Percentiles rank a stretch among this genome's conserved stretches.
phyloP scores from a whole-genome alignment of 805 yeast genomes.

The Yarrowia hollandica region DNA sequence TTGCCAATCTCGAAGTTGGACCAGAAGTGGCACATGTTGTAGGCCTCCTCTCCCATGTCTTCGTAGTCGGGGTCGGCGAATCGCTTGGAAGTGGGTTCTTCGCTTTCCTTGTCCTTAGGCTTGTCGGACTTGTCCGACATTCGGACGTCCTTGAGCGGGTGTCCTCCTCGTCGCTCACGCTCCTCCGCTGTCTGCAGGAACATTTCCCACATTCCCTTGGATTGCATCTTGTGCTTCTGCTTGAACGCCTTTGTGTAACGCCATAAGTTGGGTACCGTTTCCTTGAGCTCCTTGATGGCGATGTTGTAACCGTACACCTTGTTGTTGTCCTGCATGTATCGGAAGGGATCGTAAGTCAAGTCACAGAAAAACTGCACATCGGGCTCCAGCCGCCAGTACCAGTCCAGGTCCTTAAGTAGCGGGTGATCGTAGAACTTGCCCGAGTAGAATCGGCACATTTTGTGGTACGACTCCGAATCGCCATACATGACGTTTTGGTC shows the following conservation, averaged over 20 bases:
- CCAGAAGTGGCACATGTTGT: conserved; percentile 87
- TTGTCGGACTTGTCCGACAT: conserved; percentile 54
- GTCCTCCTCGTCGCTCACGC: conserved; percentile 43
- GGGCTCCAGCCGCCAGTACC: conserved; percentile 98
- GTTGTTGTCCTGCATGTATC: conserved; percentile 65
- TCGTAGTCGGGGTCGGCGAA: conserved; percentile 36
- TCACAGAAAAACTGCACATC: conserved; percentile 89
- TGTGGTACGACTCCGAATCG: conserved; percentile 75
- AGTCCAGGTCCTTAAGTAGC: conserved; percentile 65
- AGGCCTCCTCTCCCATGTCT: conserved; percentile 42
- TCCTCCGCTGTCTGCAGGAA: conserved; percentile 47
- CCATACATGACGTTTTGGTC: conserved; percentile 86
- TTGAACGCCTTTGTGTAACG: conserved; percentile 68
- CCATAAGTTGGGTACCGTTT: conserved; percentile 81
- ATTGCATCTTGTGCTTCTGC: conserved; percentile 47
- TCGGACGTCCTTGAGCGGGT: conserved; percentile 59
- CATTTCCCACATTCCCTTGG: conserved; percentile 69
- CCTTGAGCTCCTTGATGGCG: conserved; percentile 70
- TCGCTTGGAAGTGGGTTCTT: not conserved
- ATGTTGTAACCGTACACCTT: conserved; percentile 87
- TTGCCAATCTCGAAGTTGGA: conserved; percentile 90
- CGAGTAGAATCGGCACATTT: conserved; percentile 92
- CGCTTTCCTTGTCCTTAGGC: not conserved
- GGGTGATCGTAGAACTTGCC: conserved; percentile 83
- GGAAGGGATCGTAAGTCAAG: conserved; percentile 85